phyloP scores from a whole-genome alignment of 768 basidiomycete species.

The Inosperma sp. region DNA sequence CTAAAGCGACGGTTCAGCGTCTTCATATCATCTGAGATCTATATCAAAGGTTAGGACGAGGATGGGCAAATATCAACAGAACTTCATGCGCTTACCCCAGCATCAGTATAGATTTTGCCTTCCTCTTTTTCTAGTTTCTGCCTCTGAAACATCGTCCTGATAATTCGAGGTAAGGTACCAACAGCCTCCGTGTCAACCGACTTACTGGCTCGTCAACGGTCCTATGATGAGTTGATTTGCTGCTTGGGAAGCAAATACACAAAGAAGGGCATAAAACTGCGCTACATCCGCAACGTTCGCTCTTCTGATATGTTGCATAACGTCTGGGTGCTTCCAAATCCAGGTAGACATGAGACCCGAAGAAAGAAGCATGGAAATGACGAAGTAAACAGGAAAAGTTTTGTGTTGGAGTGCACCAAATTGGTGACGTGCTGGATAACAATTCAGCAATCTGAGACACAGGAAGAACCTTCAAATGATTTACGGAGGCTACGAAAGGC shows the following conservation, averaged over 20 bases:
- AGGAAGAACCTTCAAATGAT: neutral
- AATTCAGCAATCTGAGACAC: too few relatives aligned
- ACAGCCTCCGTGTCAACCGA: slow-evolving; percentile 1
- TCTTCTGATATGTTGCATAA: slow-evolving; percentile 41
- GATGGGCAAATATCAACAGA: neutral
- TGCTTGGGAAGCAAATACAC: slow-evolving; percentile 45
- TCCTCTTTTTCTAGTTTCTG: slow-evolving; percentile 72
- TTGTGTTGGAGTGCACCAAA: slow-evolving; percentile 72
- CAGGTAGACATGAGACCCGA: slow-evolving; percentile 52
- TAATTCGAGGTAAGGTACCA: neutral
- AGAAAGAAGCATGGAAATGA: slow-evolving; percentile 51
- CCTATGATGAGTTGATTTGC: slow-evolving; percentile 68
- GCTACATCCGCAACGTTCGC: slow-evolving; percentile 57
- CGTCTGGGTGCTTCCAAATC: slow-evolving; percentile 54
- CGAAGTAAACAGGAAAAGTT: slow-evolving; percentile 73
- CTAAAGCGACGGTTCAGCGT: slow-evolving; percentile 63
- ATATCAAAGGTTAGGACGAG: slow-evolving; percentile 6
- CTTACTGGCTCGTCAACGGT: slow-evolving; percentile 66
- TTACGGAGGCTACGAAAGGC: slow-evolving; percentile 31
- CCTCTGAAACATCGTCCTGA: slow-evolving; percentile 71
- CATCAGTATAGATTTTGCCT: slow-evolving; percentile 60
- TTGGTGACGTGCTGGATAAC: slow-evolving; percentile 63
- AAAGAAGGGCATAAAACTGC: slow-evolving; percentile 55
- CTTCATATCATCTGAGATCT: slow-evolving; percentile 71
- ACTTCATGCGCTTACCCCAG: slow-evolving; percentile 41